phyloP scores from a whole-genome alignment of 2,329 filamentous ascomycete genomes.

The Penicillium sp. region DNA sequence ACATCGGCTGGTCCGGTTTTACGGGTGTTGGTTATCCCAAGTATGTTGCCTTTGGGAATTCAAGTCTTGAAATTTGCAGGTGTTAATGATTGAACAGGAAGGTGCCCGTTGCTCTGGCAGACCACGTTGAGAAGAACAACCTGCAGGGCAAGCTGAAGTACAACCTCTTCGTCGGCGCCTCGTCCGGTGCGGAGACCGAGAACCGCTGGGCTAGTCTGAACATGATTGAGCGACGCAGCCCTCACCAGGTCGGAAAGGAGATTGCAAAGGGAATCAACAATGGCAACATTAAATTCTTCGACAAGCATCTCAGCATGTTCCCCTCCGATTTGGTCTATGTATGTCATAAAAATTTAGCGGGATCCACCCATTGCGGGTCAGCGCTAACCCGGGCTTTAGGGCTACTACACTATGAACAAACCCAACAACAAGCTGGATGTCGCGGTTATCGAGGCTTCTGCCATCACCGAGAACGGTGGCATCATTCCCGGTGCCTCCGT shows the following conservation, averaged over 20 bases:
- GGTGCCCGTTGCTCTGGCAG: conserved; percentile 75
- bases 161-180: conserved; percentile 83
- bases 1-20: conserved; percentile 87
- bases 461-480: conserved; percentile 81
- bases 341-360: conserved; percentile 20
- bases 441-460: conserved; percentile 76
- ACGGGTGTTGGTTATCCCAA: conserved; percentile 87
- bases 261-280: conserved; percentile 88
- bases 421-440: conserved; percentile 71
- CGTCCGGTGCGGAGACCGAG: conserved; percentile 82
- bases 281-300: conserved; percentile 84
- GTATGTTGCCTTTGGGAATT: conserved; percentile 43
- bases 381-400: conserved; percentile 40
- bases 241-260: conserved; percentile 85
- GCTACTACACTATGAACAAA: conserved; percentile 78
- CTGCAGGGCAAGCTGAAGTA: conserved; percentile 81
- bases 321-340: conserved; percentile 78
- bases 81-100: conserved; percentile 50
- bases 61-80: not conserved
- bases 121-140: conserved; percentile 82
- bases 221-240: conserved; percentile 81
- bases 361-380: conserved; percentile 3
- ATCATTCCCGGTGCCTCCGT: conserved; percentile 84
- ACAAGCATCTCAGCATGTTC: conserved; percentile 92
- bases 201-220: conserved; percentile 83